These are phyloP conservation scores for Candida buenavistaensis DNA, from an alignment of 1,139 yeast genomes.

Conservation along the genomic window DNA sequence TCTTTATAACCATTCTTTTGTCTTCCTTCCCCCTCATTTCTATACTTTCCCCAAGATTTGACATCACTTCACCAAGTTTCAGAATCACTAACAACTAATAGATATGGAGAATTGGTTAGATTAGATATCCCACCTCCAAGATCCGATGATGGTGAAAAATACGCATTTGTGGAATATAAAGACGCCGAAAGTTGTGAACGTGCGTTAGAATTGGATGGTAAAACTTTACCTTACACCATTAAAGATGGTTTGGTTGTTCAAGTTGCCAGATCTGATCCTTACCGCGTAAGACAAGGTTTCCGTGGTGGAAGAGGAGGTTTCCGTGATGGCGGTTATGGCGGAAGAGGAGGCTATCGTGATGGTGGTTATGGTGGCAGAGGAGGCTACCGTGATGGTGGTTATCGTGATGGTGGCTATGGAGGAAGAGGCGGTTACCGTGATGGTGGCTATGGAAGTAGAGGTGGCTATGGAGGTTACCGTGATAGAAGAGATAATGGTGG, in stretches of 20 bases:
- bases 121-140: constrained; percentile 74
- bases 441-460: constrained; percentile 11
- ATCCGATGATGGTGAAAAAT: constrained; percentile 61
- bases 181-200: constrained; percentile 60
- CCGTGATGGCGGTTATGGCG: constrained; percentile 12
- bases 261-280: constrained; percentile 59
- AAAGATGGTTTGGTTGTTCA: constrained; percentile 52
- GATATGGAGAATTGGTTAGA: constrained; percentile 64
- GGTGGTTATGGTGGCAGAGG: constrained; percentile 17
- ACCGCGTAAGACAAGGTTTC: constrained; percentile 36
- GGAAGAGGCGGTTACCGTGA: constrained; percentile 29
- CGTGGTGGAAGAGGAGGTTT: constrained; percentile 29
- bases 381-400: no score
- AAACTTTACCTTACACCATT: constrained; percentile 39
- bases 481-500: constrained; percentile 18
- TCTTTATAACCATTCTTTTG: no score
- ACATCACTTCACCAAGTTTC: constrained; percentile 2
- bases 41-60: constrained; percentile 1
- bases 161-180: constrained; percentile 73
- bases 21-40: no score
- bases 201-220: constrained; percentile 55
- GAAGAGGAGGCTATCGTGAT: constrained; percentile 10
- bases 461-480: constrained; percentile 17
- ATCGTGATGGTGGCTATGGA: constrained; percentile 21
- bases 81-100: constrained; percentile 18